Base-by-base conservation (phyloP, 495 filamentous ascomycete species). In the Xylaria acuta region DNA sequence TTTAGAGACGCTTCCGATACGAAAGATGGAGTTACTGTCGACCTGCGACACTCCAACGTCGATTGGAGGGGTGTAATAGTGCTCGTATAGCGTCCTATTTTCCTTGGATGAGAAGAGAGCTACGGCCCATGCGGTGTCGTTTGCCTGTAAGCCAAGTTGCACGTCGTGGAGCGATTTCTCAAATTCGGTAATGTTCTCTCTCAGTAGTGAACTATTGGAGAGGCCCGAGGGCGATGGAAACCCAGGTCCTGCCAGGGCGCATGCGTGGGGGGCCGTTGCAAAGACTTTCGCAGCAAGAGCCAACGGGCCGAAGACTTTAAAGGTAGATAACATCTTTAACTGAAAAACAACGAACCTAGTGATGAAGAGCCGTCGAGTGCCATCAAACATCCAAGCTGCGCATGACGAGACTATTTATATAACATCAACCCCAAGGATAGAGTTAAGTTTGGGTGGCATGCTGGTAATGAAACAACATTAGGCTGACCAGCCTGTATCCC, bases 1-100 rank as follows among this genome's bases (percentile, higher is more conserved):
- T 54, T 87, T 87, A 1, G 82, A 80, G 14, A 86, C 74, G 69
- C 84, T 86, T 11, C 80, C 85, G 47, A 86, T 73, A 16, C 81
- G 80, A 68, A 85, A 86, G 22, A 87, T 80, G 32, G 76, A 82
- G 64, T 84, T 75, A 3, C 71, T 78, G 69, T 86, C 80, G 6
- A 86, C 81, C 32, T 73, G 72, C 14, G 76, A 75, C 2, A 75
- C 73, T 16, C 82, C 79, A 18, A 59, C 38, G 20, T 62, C 54
- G 40, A 62, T 36, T 18, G 71, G 41, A 25, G 71, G 18, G 53
- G 63, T 59, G n/a, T 72, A 11, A 75, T 79, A 76, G 1, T 73
- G 74, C 6, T 77, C 71, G 34, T 76, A 74, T 27, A 69, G 40
- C 30, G 64, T 73, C 41, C 64, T 69, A n/a, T 73, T 69, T 16